Conservation (phyloP, 2,329 filamentous ascomycete species). For the Apiospora phragmitis region DNA sequence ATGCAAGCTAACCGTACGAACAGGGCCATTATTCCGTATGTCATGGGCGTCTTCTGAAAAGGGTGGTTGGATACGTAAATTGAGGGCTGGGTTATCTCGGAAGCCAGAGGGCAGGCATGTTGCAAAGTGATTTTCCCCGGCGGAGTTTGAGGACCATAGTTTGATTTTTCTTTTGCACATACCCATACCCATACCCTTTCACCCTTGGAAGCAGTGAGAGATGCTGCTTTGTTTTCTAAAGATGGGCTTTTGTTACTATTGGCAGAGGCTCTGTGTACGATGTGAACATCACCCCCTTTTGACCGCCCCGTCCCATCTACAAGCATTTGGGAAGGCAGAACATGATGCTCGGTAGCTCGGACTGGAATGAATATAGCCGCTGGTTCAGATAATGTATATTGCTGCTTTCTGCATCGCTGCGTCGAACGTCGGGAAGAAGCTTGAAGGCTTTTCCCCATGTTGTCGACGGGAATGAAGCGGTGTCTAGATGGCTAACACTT, state of each 20-base stretch:
- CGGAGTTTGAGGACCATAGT: constrained; percentile 17
- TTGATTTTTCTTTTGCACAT: constrained; percentile 23
- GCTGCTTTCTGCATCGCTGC: neutral
- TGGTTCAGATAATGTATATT: neutral
- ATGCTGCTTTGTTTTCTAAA: neutral
- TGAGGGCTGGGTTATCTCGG: constrained; percentile 2
- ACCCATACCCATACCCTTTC: constrained; percentile 17
- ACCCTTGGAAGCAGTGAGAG: neutral
- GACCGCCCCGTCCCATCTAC: neutral
- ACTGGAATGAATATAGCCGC: constrained; percentile 7
- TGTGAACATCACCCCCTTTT: neutral
- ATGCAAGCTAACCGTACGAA: constrained; percentile 8
- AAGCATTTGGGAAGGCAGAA: constrained; percentile 2
- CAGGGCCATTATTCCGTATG: constrained; percentile 50
- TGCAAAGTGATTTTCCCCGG: constrained; percentile 14
- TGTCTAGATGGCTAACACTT: too few relatives aligned
- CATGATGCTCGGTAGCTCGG: neutral
- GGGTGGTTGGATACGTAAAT: neutral
- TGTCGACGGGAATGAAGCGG: neutral
- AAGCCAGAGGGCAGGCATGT: neutral
- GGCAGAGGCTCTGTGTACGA: constrained; percentile 3
- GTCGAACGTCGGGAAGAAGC: neutral
- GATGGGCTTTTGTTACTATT: neutral
- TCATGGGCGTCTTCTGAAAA: constrained; percentile 51
- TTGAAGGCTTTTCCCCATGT: neutral